Evolutionary conservation across 2,329 filamentous ascomycete genomes (phyloP), one percentile per base, ranked within the genome.

Genomic region (Mycogone perniciosa): DNA sequence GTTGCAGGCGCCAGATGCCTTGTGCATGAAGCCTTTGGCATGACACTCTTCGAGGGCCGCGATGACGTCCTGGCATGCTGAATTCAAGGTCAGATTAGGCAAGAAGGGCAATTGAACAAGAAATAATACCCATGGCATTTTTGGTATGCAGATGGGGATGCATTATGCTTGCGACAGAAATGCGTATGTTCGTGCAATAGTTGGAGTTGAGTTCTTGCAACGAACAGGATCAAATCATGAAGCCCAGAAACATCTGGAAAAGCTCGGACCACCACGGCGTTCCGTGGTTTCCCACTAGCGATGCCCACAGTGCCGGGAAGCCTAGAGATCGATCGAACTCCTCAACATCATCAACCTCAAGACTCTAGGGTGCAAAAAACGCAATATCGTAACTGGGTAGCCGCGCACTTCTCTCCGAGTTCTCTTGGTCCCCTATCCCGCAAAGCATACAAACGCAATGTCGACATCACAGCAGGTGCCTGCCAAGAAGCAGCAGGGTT

Each of bases 101-200:
- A 3, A 35, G 8, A 11, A 26, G 6, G 7, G 31, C 3, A 7
- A 6, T 38, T 6, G 6, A 4, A 4, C 4, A 7, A 6, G 29
- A 13, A 6, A 34, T 10, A 35, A 64, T 79, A 96, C 92, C 91
- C 60, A 81, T 77, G 61, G 95, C 95, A 66, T 96, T 86, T 67
- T 93, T 89, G 30, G 89, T 96, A 67, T 97, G 91, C 2, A 99
- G 76, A 74, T 96, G 92, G 49, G 93, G 95, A 88, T 99, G 93
- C 93, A 99, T 99, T 41, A 62, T 81, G 67, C 52, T 26, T 33
- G 26, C 10, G 31, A 46, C 20, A 31, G 8, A 11, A 35, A 35
- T 11, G 11, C 11, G 33, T 26, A 48, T 29, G 13, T 31, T 31
- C 9, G 6, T 20, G n/a, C 30, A 26, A 33, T 44, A 29, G 20